Evolutionary conservation across 2,329 filamentous ascomycete species (phyloP), one percentile per base, ranked within the genome.

Genomic region (Thelonectria blattea): DNA sequence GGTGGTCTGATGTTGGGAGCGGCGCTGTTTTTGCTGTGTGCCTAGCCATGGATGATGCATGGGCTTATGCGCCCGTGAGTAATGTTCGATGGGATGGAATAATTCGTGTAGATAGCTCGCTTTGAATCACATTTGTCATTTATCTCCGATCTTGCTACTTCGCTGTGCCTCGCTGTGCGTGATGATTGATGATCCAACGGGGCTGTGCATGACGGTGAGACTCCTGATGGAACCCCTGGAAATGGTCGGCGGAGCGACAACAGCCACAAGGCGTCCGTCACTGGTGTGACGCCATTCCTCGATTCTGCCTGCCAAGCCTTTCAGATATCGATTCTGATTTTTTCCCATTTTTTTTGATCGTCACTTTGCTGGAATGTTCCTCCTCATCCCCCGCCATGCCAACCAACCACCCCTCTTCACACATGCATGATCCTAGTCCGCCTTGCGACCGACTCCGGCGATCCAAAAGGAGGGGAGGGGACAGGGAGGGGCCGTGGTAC

Each of bases 1-100:
- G 53, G 41, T n/a, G 52, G 62, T 6, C n/a, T 58, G 18, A 12
- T 63, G 14, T 51, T 58, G 14, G 51, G 54, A n/a, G 37, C 37
- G 14, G 47, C 47, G 4, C 47, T 56, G 20, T 50, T 49, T 18
- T 37, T 56, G 37, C 46, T 56, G 15, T 32, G 39, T 34, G 41
- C 39, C 22, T 56, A 20, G 50, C 15, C n/a, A 46, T 47, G 37
- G 4, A 41, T 56, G 39, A n/a, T n/a, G n/a, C n/a, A n/a, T n/a
- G 22, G 22, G 22, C 22, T 24, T 24, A 24, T 24, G 22, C 22
- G 22, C 22, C 22, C 22, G 22, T 24, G 22, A 24, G 32, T 37
- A 47, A 42, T 45, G 45, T 24, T n/a, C 24, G 20, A 46, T 46
- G 11, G 27, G 27, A 30, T 10, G 27, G 27, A 10, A 30, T 30